These are phyloP conservation scores for Cenchrus fungigraminus DNA, from an alignment of 176 grass and related monocot species.

Conservation along the genomic window DNA sequence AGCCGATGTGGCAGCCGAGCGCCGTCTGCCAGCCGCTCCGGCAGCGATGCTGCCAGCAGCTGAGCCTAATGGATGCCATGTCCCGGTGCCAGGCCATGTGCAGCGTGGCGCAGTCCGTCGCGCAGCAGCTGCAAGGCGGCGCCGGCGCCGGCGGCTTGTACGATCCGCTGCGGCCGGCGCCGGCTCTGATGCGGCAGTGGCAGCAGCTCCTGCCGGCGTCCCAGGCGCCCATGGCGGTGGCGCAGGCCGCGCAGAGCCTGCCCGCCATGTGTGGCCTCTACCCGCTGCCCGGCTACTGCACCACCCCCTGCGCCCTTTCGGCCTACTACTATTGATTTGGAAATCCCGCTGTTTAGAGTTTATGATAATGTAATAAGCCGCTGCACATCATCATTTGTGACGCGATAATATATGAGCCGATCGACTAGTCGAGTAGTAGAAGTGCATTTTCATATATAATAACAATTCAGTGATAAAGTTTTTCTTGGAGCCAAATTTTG, in stretches of 20 bases:
- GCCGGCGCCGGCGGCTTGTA: background rate
- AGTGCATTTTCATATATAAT: too few species aligned
- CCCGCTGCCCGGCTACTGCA: slow-evolving; percentile 2
- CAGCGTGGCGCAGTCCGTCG: background rate
- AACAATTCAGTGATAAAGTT: too few species aligned
- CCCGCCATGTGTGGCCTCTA: slow-evolving; percentile 24
- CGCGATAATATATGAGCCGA: too few species aligned
- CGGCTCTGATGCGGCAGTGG: background rate
- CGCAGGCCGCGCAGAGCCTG: background rate
- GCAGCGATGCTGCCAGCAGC: slow-evolving; percentile 18
- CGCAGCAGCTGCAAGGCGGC: background rate
- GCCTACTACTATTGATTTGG: background rate
- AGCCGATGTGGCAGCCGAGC: background rate
- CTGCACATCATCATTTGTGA: slow-evolving; percentile 2
- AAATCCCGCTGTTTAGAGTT: background rate
- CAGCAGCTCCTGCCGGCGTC: background rate
- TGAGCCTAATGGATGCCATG: background rate
- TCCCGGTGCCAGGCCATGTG: slow-evolving; percentile 7
- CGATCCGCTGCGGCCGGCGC: background rate
- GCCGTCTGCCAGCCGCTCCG: background rate
- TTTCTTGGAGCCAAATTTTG: background rate
- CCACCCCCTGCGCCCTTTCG: background rate
- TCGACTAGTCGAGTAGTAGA: too few species aligned
- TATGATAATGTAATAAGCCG: background rate
- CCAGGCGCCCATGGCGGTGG: background rate